Evolutionary conservation across 169 alveolate species (phyloP).

Genomic region (Plasmodium blacklocki): DNA sequence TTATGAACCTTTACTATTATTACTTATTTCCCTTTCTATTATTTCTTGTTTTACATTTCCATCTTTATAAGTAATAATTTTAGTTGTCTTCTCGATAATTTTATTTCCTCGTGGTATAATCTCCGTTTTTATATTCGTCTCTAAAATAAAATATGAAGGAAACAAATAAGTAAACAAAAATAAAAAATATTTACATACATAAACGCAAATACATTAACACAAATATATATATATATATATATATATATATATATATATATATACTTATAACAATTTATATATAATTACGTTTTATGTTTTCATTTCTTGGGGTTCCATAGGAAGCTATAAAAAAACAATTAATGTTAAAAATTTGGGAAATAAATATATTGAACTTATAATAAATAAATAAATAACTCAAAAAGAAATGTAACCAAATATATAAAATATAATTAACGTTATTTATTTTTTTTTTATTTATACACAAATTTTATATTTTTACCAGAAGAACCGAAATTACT

Average conservation of each 20-base stretch:
- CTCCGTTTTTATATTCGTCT: constrained; percentile 70
- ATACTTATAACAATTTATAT: neutral
- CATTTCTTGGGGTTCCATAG: neutral
- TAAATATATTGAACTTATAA: neutral
- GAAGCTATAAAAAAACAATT: constrained; percentile 4
- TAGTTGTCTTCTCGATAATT: constrained; percentile 69
- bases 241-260: neutral
- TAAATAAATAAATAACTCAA: neutral
- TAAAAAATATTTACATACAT: neutral
- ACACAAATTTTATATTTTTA: neutral
- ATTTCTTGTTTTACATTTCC: constrained; percentile 66
- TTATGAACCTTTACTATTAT: constrained; percentile 72
- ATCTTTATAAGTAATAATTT: constrained; percentile 58
- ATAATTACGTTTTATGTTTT: constrained; percentile 32
- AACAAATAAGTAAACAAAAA: neutral
- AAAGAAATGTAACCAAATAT: constrained; percentile 2
- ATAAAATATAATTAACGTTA: neutral
- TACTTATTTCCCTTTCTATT: constrained; percentile 52
- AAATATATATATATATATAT: neutral
- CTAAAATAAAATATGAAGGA: constrained; percentile 15
- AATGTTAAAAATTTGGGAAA: neutral
- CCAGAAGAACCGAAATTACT: constrained; percentile 19
- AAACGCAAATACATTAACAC: neutral
- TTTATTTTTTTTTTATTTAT: neutral
- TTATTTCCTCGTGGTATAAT: constrained; percentile 65